Conservation (phyloP, 176 grass and related monocot species). For the Cenchrus purpureus region DNA sequence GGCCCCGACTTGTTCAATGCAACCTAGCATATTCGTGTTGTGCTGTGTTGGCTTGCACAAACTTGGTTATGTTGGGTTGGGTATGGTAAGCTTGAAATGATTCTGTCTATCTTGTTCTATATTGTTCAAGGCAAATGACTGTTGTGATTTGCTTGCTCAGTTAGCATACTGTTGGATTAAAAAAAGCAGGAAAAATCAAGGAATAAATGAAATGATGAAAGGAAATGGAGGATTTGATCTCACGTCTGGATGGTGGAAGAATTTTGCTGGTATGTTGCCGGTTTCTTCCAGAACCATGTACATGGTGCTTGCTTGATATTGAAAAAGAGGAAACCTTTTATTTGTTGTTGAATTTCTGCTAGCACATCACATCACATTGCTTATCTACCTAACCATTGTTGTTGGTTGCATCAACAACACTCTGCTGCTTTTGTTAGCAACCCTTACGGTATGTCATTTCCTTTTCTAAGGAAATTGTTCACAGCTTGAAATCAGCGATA, state of each 20-base stretch:
- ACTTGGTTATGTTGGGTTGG: not conserved
- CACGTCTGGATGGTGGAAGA: not conserved
- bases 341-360: not conserved
- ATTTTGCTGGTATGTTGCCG: not conserved
- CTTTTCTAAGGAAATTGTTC: not conserved
- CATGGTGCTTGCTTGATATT: not conserved
- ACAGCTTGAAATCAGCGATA: not conserved
- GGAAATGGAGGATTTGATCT: not conserved
- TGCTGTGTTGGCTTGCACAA: not conserved
- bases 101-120: too few species aligned
- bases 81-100: too few species aligned
- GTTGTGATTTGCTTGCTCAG: not conserved
- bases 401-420: not conserved
- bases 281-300: not conserved
- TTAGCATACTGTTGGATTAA: too few species aligned
- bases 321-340: not conserved
- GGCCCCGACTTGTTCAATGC: not conserved
- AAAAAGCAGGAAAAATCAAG: too few species aligned
- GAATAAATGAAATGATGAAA: not conserved
- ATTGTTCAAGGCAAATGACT: too few species aligned
- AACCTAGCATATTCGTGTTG: not conserved
- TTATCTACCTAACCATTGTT: constrained; percentile 7
- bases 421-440: not conserved
- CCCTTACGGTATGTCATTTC: not conserved
- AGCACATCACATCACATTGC: not conserved